These are phyloP conservation scores for Gossypium turneri DNA, from an alignment of 345 rosid species.

Conservation along the genomic window DNA sequence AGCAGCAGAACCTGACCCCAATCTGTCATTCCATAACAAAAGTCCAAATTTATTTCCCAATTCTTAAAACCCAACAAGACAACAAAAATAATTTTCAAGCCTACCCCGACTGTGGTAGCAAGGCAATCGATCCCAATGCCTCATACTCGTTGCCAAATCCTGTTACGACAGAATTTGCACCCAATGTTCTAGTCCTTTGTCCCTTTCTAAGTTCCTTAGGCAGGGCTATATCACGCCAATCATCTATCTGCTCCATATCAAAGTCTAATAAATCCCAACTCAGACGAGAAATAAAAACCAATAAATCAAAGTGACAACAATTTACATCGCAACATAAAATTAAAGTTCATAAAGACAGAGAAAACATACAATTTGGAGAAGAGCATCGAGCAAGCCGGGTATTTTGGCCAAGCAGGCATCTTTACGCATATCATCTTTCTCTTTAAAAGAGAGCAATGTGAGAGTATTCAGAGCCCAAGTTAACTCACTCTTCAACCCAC, in stretches of 20 bases:
- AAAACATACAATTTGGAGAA: slow-evolving; percentile 77
- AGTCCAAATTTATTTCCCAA: slow-evolving; percentile 17
- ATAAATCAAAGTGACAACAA: neutral
- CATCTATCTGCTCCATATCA: slow-evolving; percentile 66
- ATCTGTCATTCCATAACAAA: slow-evolving; percentile 33
- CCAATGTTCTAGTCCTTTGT: slow-evolving; percentile 64
- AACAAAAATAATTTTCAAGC: slow-evolving; percentile 8
- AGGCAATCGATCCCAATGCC: slow-evolving; percentile 45
- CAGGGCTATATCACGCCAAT: slow-evolving; percentile 83
- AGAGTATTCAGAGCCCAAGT: slow-evolving; percentile 94
- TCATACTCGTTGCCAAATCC: slow-evolving; percentile 78
- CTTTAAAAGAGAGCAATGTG: slow-evolving; percentile 90
- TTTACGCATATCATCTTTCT: slow-evolving; percentile 81
- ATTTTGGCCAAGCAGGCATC: slow-evolving; percentile 84
- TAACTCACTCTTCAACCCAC: slow-evolving; percentile 93
- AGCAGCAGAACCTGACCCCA: slow-evolving; percentile 29
- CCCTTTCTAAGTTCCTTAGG: slow-evolving; percentile 59
- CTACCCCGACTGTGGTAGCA: slow-evolving; percentile 46
- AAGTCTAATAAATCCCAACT: neutral
- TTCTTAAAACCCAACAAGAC: neutral
- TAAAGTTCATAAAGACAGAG: neutral
- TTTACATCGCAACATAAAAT: neutral
- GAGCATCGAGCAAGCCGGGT: slow-evolving; percentile 93
- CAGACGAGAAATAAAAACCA: neutral
- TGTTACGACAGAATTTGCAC: slow-evolving; percentile 56